These are phyloP conservation scores for Aureobasidium sp. DNA, from an alignment of 2,329 filamentous ascomycete genomes.

Conservation along the genomic window DNA sequence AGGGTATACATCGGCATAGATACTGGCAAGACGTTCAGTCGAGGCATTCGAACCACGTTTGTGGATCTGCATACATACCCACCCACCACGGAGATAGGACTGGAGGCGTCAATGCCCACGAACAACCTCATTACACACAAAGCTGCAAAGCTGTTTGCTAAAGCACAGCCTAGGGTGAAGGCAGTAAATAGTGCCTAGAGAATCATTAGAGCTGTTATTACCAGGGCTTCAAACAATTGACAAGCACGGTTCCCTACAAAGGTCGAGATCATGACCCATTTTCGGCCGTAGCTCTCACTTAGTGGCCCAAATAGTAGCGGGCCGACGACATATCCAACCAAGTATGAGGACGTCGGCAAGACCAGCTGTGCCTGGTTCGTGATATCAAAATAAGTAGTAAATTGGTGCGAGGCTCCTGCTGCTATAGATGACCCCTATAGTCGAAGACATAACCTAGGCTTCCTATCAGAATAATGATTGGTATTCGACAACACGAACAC, in stretches of 20 bases:
- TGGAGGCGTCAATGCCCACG: conserved; percentile 36
- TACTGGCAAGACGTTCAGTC: conserved; percentile 26
- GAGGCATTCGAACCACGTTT: background rate
- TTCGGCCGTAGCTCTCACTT: conserved; percentile 38
- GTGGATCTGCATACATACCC: conserved; percentile 28
- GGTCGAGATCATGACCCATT: conserved; percentile 41
- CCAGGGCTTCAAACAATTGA: background rate
- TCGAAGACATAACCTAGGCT: conserved; percentile 57
- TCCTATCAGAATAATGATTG: conserved; percentile 32
- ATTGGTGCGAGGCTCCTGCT: conserved; percentile 53
- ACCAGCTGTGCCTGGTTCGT: conserved; percentile 37
- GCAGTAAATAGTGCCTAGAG: conserved; percentile 30
- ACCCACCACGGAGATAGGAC: conserved; percentile 51
- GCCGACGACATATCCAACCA: conserved; percentile 41
- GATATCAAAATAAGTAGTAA: conserved; percentile 50
- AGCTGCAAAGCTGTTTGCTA: conserved; percentile 36
- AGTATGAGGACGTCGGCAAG: conserved; percentile 43
- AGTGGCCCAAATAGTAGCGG: conserved; percentile 39
- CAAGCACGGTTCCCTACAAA: conserved; percentile 29
- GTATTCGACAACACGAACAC: background rate
- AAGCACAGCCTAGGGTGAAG: conserved; percentile 38
- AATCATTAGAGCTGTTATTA: background rate
- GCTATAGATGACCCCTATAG: conserved; percentile 58
- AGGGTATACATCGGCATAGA: conserved; percentile 59
- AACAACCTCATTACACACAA: conserved; percentile 38